These are phyloP conservation scores for Aspergillus amoenus DNA, from an alignment of 2,329 filamentous ascomycete genomes.

Conservation along the genomic window DNA sequence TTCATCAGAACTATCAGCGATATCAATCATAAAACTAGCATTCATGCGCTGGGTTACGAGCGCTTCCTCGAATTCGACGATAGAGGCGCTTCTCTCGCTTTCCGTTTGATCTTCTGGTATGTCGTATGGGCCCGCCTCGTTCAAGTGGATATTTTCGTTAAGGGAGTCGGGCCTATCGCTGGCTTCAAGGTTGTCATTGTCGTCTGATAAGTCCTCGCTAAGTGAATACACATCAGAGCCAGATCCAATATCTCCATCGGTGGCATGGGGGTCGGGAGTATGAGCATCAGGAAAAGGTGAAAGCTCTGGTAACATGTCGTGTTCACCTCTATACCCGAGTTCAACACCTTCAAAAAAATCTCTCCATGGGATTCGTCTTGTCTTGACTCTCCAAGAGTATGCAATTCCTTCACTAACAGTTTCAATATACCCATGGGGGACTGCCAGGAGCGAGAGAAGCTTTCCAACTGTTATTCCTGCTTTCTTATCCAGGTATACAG, in stretches of 20 bases:
- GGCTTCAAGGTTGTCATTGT: neutral
- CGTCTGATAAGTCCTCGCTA: neutral
- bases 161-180: neutral
- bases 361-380: slow-evolving; percentile 8
- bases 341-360: slow-evolving; percentile 17
- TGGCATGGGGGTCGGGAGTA: neutral
- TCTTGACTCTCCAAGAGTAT: slow-evolving; percentile 22
- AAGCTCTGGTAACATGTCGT: neutral
- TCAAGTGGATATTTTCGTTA: neutral
- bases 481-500: slow-evolving; percentile 11
- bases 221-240: neutral
- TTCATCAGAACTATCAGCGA: neutral
- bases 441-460: slow-evolving; percentile 19
- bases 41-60: neutral
- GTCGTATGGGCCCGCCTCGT: neutral
- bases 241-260: neutral
- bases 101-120: neutral
- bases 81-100: neutral
- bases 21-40: neutral
- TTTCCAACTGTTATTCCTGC: slow-evolving; percentile 24
- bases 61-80: neutral
- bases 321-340: slow-evolving; percentile 7
- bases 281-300: neutral
- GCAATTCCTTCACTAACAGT: slow-evolving; percentile 23
- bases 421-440: slow-evolving; percentile 24